Base-by-base conservation (phyloP, 1,284 basidiomycete species). In the Lentinula novae-zelandiae region DNA sequence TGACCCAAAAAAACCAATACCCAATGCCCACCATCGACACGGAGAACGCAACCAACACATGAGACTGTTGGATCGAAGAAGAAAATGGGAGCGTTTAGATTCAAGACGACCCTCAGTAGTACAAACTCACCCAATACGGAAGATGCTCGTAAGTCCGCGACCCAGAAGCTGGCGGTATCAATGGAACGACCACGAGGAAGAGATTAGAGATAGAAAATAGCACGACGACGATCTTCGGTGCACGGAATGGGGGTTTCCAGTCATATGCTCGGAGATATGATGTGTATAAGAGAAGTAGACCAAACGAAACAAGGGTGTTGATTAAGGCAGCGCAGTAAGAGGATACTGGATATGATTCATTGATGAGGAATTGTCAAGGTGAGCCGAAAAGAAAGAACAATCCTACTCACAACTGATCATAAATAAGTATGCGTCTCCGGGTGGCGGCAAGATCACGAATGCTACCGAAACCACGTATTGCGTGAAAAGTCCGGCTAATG, bases 351-450 rank as follows among this genome's bases (percentile, higher is more conserved):
- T 0, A 22, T 12, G 22, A 54, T 15, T 44, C 1, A 13, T 44
- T 17, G n/a, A 15, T n/a, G 17, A 46, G 2, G 17, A 22, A 9
- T 17, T 3, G 8, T 7, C 9, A 20, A 9, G 17, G 6, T 9
- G 36, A 31, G 34, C 27, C 27, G 20, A 9, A 7, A 51, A 1
- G 9, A 44, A 33, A 17, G 6, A 6, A 39, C 3, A 15, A 39
- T 9, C 39, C 7, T 2, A 72, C 84, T 66, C 57, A 86, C 87
- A 69, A 64, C 81, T 88, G 56, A 89, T 77, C 67, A 86, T 77
- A 70, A 89, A 86, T 20, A 84, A 75, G 65, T 87, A 90, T 0
- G 85, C 85, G 65, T 90, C 88, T 1, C 87, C 86, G 0, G 85
- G 78, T 1, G 87, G 87, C 0, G 84, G 76, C 0, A 75, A 72